phyloP scores from a whole-genome alignment of 1,284 basidiomycete genomes.

The Cryptococcus maquisensis region DNA sequence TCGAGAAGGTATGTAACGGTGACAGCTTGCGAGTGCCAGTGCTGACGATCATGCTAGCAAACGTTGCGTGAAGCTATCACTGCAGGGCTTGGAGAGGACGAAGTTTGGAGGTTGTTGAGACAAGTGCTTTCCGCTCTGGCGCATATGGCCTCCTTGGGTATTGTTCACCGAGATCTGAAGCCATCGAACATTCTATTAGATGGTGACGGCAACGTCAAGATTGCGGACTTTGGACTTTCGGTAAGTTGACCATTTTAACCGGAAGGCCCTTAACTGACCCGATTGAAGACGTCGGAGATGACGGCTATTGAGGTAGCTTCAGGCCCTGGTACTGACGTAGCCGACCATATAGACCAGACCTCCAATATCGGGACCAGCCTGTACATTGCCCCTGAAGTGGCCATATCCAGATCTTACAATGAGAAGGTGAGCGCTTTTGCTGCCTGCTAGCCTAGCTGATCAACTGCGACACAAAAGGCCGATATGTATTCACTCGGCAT shows the following conservation, averaged over 20 bases:
- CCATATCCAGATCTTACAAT: constrained; percentile 49
- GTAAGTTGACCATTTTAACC: constrained; percentile 9
- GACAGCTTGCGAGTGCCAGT: neutral
- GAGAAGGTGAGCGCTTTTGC: constrained; percentile 28
- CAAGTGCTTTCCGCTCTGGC: constrained; percentile 90
- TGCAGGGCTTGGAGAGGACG: constrained; percentile 73
- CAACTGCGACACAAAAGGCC: constrained; percentile 53
- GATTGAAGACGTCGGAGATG: constrained; percentile 62
- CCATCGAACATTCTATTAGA: constrained; percentile 87
- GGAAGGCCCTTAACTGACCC: neutral
- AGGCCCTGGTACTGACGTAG: constrained; percentile 35
- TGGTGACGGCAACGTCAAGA: constrained; percentile 86
- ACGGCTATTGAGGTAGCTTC: constrained; percentile 65
- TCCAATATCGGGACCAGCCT: constrained; percentile 84
- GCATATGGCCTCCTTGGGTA: constrained; percentile 81
- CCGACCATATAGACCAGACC: constrained; percentile 29
- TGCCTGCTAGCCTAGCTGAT: neutral
- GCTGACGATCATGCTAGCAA: constrained; percentile 19
- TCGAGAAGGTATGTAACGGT: constrained; percentile 37
- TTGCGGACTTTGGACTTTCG: constrained; percentile 85
- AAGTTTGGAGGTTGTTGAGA: constrained; percentile 83
- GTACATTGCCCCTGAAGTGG: constrained; percentile 86
- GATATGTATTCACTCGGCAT: constrained; percentile 95
- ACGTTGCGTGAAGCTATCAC: constrained; percentile 61
- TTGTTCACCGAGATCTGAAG: constrained; percentile 92